phyloP scores from a whole-genome alignment of 352 stramenopile genomes.

The Halophytophthora batemanensis region DNA sequence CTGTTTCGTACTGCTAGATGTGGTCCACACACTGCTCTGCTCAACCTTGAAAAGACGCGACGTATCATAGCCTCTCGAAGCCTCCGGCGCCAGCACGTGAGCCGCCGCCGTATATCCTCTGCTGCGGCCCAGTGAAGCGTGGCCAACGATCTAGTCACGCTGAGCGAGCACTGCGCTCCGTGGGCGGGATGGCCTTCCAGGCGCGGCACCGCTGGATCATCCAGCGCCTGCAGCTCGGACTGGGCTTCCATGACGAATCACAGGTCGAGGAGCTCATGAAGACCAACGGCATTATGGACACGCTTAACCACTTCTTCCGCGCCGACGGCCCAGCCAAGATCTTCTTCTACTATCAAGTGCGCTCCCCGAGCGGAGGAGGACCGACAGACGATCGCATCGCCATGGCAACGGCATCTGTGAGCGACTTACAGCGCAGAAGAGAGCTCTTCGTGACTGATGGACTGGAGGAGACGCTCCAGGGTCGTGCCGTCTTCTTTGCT shows the following conservation, averaged over 20 bases:
- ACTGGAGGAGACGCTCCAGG: constrained; percentile 58
- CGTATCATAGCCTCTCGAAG: too few relatives aligned
- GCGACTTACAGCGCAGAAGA: constrained; percentile 14
- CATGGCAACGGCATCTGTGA: constrained; percentile 6
- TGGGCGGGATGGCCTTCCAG: constrained; percentile 71
- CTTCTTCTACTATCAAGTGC: constrained; percentile 78
- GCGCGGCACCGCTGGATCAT: constrained; percentile 83
- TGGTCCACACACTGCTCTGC: too few relatives aligned
- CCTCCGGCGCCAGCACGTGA: too few relatives aligned
- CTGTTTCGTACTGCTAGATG: too few relatives aligned
- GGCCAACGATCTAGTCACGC: too few relatives aligned
- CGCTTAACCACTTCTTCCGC: constrained; percentile 69
- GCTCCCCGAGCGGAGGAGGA: constrained; percentile 8
- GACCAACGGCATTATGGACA: constrained; percentile 78
- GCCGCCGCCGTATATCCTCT: too few relatives aligned
- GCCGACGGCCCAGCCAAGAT: constrained; percentile 61
- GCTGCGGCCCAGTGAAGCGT: too few relatives aligned
- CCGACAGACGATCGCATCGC: constrained; percentile 2
- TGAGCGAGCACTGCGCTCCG: too few relatives aligned
- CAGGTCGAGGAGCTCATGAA: constrained; percentile 81
- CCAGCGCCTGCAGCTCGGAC: constrained; percentile 67
- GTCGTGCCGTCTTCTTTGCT: constrained; percentile 73
- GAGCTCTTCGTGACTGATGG: constrained; percentile 87
- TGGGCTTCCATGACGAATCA: constrained; percentile 72
- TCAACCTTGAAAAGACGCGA: too few relatives aligned